Evolutionary conservation across 148 eudicot genomes (phyloP).

Genomic region (Camellia sinensis): DNA sequence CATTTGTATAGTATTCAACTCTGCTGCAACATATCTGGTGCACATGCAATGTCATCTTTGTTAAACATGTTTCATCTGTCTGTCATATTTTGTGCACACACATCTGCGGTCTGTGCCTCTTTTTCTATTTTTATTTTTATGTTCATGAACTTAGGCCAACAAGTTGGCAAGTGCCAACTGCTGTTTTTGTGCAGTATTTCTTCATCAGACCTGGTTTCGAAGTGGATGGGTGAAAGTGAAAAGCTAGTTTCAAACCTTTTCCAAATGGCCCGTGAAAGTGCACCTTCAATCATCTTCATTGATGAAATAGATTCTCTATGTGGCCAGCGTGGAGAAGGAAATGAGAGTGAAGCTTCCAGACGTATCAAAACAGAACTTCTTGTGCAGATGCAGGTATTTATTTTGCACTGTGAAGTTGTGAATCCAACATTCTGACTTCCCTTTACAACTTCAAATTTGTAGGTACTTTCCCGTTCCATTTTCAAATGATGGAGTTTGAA

Average conservation of each 20-base stretch:
- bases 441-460: background rate
- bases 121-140: background rate
- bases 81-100: background rate
- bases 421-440: too few relatives aligned
- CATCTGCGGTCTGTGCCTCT: background rate
- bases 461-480: background rate
- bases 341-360: slow-evolving; percentile 98
- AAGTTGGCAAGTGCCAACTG: slow-evolving; percentile 51
- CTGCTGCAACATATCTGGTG: background rate
- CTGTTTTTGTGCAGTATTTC: slow-evolving; percentile 64
- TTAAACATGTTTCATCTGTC: background rate
- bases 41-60: slow-evolving; percentile 6
- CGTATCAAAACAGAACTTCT: slow-evolving; percentile 98
- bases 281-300: slow-evolving; percentile 86
- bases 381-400: slow-evolving; percentile 98
- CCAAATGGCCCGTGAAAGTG: slow-evolving; percentile 98
- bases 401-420: background rate
- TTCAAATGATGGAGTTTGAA: background rate
- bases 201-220: slow-evolving; percentile 97
- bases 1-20: background rate
- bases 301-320: slow-evolving; percentile 98
- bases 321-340: slow-evolving; percentile 99
- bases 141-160: slow-evolving; percentile 29
- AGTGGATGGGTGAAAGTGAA: slow-evolving; percentile 99
- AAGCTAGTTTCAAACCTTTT: slow-evolving; percentile 95